These are phyloP conservation scores for Suhomyces maxii DNA, from an alignment of 1,139 yeast genomes.

Conservation along the genomic window DNA sequence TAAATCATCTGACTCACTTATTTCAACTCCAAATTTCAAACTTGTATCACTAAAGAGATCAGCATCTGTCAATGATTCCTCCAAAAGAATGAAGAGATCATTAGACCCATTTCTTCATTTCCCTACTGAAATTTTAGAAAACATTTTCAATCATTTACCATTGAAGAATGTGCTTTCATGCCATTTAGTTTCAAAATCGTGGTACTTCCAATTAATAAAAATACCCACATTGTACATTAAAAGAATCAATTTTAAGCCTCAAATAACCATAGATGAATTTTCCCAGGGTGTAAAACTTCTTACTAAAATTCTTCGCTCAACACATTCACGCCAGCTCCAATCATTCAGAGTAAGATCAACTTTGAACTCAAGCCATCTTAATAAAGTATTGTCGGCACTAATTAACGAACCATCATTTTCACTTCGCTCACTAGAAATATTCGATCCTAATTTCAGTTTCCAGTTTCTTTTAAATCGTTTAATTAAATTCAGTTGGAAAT, in stretches of 20 bases:
- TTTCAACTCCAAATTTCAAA: slow-evolving; percentile 1
- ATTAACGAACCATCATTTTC: slow-evolving; percentile 23
- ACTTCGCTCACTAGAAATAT: slow-evolving; percentile 26
- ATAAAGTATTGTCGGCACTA: slow-evolving; percentile 26
- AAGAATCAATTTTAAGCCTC: slow-evolving; percentile 25
- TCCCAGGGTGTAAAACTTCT: slow-evolving; percentile 28
- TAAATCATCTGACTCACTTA: not conserved
- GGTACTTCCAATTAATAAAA: slow-evolving; percentile 30
- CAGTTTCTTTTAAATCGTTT: slow-evolving; percentile 27
- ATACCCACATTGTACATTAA: slow-evolving; percentile 29
- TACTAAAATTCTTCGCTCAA: slow-evolving; percentile 20
- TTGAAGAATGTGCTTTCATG: slow-evolving; percentile 24
- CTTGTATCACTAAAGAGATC: slow-evolving; percentile 4
- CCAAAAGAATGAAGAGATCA: not conserved
- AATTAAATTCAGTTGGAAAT: slow-evolving; percentile 29
- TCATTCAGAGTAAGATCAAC: slow-evolving; percentile 28
- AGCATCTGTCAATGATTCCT: not conserved
- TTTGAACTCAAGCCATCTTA: slow-evolving; percentile 22
- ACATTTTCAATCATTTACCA: slow-evolving; percentile 26
- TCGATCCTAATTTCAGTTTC: slow-evolving; percentile 26
- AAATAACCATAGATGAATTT: slow-evolving; percentile 32
- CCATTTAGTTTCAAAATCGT: slow-evolving; percentile 33
- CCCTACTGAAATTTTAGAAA: slow-evolving; percentile 33
- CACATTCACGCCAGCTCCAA: slow-evolving; percentile 21
- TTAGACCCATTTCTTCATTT: slow-evolving; percentile 32